Conservation (phyloP, 768 basidiomycete species). For the Serpula lacrymans region DNA sequence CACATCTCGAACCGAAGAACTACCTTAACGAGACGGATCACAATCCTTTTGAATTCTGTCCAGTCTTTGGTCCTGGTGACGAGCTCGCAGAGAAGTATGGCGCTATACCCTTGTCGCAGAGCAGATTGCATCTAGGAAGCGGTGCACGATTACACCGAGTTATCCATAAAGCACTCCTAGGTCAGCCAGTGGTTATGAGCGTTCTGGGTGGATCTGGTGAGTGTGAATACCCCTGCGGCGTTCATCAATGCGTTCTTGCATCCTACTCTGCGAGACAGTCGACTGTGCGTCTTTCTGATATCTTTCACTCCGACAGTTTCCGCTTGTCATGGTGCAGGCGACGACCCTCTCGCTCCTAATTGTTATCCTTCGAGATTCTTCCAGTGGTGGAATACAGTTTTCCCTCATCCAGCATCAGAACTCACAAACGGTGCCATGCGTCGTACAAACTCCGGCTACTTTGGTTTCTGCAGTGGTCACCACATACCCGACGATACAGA, state of each 20-base stretch:
- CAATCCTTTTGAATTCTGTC: slow-evolving; percentile 91
- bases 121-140: slow-evolving; percentile 73
- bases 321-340: slow-evolving; percentile 90
- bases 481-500: slow-evolving; percentile 94
- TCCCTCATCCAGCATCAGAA: slow-evolving; percentile 96
- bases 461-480: slow-evolving; percentile 89
- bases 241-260: slow-evolving; percentile 3
- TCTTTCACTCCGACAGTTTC: slow-evolving; percentile 56
- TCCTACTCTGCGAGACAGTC: slow-evolving; percentile 2
- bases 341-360: slow-evolving; percentile 76
- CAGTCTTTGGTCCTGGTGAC: slow-evolving; percentile 81
- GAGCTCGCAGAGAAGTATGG: slow-evolving; percentile 78
- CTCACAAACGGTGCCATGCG: slow-evolving; percentile 97
- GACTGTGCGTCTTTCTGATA: slow-evolving; percentile 3
- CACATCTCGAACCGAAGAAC: slow-evolving; percentile 66
- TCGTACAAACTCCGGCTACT: slow-evolving; percentile 89
- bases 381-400: slow-evolving; percentile 96
- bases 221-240: slow-evolving; percentile 23
- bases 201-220: slow-evolving; percentile 86
- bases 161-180: slow-evolving; percentile 77
- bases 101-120: slow-evolving; percentile 66
- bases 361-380: slow-evolving; percentile 97
- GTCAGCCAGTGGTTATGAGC: slow-evolving; percentile 86
- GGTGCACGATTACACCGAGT: slow-evolving; percentile 80
- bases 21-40: slow-evolving; percentile 64